These are phyloP conservation scores for Pigoraptor vietnamica DNA, from an alignment of 78 protist species.

Conservation along the genomic window DNA sequence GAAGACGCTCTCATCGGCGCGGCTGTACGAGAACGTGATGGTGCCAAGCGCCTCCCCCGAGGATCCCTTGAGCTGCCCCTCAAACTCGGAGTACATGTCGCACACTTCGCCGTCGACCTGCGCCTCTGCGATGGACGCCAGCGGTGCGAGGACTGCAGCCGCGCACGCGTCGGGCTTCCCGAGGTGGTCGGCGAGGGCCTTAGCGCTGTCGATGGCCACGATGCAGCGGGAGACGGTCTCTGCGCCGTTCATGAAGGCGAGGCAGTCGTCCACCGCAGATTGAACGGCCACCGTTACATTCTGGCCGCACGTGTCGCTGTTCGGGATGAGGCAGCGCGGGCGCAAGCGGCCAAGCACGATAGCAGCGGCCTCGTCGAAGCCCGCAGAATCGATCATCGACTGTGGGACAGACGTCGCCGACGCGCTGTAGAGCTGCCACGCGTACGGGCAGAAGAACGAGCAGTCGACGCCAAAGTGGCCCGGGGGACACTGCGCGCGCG, in stretches of 20 bases:
- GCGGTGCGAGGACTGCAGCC: not conserved
- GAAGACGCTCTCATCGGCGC: not conserved
- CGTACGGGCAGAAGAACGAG: not conserved
- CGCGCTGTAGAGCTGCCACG: not conserved
- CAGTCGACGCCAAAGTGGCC: not conserved
- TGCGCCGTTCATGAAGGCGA: not conserved
- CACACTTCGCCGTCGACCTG: not conserved
- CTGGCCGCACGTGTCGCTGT: not conserved
- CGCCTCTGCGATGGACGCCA: not conserved
- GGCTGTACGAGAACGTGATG: not conserved
- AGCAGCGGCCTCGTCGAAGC: not conserved
- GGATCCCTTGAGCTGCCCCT: not conserved
- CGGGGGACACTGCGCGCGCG: not conserved
- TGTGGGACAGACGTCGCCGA: not conserved
- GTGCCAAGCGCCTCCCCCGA: not conserved
- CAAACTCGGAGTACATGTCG: not conserved
- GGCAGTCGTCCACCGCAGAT: not conserved
- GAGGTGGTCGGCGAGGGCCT: not conserved
- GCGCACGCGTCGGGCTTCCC: not conserved
- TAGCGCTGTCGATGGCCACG: not conserved
- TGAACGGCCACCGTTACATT: not conserved
- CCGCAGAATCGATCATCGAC: not conserved
- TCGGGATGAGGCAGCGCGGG: not conserved
- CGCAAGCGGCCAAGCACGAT: not conserved
- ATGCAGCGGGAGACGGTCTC: not conserved